Base-by-base conservation (phyloP, 2,329 filamentous ascomycete species). In the Fonsecaea pedrosoi region DNA sequence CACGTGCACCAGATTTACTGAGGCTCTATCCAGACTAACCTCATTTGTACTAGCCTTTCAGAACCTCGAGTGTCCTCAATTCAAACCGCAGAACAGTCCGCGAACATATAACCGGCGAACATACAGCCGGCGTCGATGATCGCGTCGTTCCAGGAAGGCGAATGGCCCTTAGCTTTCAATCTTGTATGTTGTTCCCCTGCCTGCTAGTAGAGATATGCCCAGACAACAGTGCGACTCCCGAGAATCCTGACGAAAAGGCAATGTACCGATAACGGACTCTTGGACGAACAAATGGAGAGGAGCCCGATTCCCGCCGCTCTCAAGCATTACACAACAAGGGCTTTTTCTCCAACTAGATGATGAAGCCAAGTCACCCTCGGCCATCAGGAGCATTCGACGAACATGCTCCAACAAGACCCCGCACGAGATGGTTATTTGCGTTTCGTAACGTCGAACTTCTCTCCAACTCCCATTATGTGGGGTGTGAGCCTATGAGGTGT, bases 401-500 rank as follows among this genome's bases (percentile, higher is more conserved):
- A 15, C 40, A 21, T 53, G 32, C 48, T 61, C 59, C 59, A 61
- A 61, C 21, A 42, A 32, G 25, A 13, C 59, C 59, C 59, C 45
- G 45, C 45, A 53, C 45, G 4, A 32, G 58, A 15, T 12, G 45
- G 21, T 55, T 10, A 55, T 42, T 42, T 38, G 32, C 10, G 21
- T 15, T 45, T 32, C 21, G 6, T 15, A 40, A 34, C 45, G 30
- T 18, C 13, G n/a, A 3, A 3, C 37, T 56, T 50, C 60, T 62
- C 60, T 62, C 60, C 60, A 62, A 62, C 37, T 13, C 37, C 37
- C 55, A 58, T 40, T 2, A 58, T 38, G 55, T 58, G 55, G 55
- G 55, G 55, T 15, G 18, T 42, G 55, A 9, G 54, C 54, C 32
- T 55, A 34, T 58, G 21, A 58, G 54, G 54, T 55, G 54, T 18